Evolutionary conservation across 2,329 filamentous ascomycete species (phyloP), one percentile per base, ranked within the genome.

Genomic region (Exserohilum rostratum): DNA sequence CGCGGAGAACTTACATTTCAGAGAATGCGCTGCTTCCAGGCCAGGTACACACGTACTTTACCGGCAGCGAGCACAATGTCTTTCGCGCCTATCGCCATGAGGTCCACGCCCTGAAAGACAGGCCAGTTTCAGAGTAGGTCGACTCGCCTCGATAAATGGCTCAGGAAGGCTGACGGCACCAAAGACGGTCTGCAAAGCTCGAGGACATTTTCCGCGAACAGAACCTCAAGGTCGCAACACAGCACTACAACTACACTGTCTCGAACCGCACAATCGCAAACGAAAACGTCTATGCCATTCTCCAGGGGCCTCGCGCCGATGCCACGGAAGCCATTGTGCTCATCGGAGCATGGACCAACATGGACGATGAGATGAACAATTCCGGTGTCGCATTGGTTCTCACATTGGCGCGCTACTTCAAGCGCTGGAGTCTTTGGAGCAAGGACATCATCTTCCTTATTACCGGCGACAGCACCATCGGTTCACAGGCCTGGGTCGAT

Each of bases 31-130:
- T 99, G 30, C 81, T 99, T 12, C 95, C 95, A 0, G 95, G 93
- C 2, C 95, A 99, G 76, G 95, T 98, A 7, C 93, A 98, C 78
- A 96, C 95, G 1, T 99, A 99, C 77, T 99, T 99, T 72, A 88
- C 90, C 6, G 95, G 95, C 15, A 96, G 91, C 75, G 95, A 99
- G 73, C 93, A 98, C 79, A 90, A 97, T 75, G 86, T 98, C 61
- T 93, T 98, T 70, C 85, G 92, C 42, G 95, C 91, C 6, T 98
- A 96, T 75, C 87, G 89, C 69, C 87, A 91, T 70, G 95, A 98
- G 78, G 82, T 96, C 46, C 86, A 90, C 64, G 81, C 78, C 7
- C 70, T 93, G 55, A 81, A 78, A 68, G 70, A 79, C 57, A 67
- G 71, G 64, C 54, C 74, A 13, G 53, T 69, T 50, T 68, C 73